Evolutionary conservation across 139 green algal genomes (phyloP).

Genomic region (Coelastrella sp.): DNA sequence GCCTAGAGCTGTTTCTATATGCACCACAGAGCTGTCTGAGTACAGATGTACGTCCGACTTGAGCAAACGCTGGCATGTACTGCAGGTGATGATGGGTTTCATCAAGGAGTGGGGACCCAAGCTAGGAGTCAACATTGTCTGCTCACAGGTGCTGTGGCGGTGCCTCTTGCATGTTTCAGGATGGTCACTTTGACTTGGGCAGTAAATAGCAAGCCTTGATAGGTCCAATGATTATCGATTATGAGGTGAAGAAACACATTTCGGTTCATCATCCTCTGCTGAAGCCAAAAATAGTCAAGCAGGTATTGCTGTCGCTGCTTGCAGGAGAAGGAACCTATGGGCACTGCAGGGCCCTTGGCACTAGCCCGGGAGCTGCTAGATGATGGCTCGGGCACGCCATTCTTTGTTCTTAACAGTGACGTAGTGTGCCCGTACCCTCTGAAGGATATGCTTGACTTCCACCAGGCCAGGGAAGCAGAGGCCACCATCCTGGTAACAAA

Average conservation of each 20-base stretch:
- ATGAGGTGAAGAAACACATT: too few species aligned
- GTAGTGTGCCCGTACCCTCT: conserved; percentile 98
- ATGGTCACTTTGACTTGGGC: too few species aligned
- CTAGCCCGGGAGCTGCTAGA: conserved; percentile 90
- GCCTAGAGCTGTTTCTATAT: not conserved
- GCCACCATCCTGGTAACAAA: conserved; percentile 88
- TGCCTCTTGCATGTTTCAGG: not conserved
- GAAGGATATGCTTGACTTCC: conserved; percentile 86
- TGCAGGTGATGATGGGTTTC: conserved; percentile 48
- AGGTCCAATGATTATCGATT: too few species aligned
- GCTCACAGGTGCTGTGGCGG: conserved; percentile 75
- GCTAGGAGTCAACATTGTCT: conserved; percentile 95
- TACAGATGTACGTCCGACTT: not conserved
- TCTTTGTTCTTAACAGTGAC: conserved; percentile 99
- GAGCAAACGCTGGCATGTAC: not conserved
- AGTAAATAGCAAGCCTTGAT: too few species aligned
- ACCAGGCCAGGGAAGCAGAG: conserved; percentile 84
- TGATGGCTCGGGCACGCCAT: conserved; percentile 89
- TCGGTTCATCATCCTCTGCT: too few species aligned
- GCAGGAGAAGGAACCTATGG: conserved; percentile 98
- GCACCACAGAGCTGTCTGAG: not conserved
- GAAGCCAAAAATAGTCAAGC: too few species aligned
- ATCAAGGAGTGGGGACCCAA: conserved; percentile 91
- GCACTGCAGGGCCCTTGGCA: conserved; percentile 94
- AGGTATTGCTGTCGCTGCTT: not conserved